Evolutionary conservation across 2,329 filamentous ascomycete species (phyloP).

Genomic region (Ploettnerulaceae sp.): DNA sequence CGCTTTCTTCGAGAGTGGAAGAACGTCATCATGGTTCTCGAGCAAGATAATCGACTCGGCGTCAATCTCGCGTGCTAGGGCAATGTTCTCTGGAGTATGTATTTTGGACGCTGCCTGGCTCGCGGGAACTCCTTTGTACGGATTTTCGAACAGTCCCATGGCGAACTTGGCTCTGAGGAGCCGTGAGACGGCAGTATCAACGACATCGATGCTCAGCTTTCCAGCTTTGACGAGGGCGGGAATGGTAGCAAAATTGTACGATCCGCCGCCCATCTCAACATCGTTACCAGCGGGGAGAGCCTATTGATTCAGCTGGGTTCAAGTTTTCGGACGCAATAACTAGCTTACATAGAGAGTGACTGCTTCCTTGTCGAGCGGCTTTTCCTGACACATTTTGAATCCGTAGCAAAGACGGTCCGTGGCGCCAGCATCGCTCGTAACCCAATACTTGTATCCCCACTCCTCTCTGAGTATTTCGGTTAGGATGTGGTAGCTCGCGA

Average conservation of each 20-base stretch:
- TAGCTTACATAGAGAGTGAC: constrained; percentile 51
- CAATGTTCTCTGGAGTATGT: constrained; percentile 63
- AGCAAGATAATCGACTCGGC: constrained; percentile 75
- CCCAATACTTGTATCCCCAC: constrained; percentile 69
- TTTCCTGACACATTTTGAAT: constrained; percentile 58
- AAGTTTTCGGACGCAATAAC: neutral
- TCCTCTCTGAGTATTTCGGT: constrained; percentile 65
- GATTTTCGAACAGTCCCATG: constrained; percentile 66
- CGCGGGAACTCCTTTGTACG: constrained; percentile 54
- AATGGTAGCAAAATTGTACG: constrained; percentile 64
- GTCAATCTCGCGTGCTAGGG: constrained; percentile 68
- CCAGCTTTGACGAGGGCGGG: constrained; percentile 58
- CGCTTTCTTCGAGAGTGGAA: constrained; percentile 63
- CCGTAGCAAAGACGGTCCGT: constrained; percentile 61
- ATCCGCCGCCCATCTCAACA: constrained; percentile 72
- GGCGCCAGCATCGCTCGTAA: constrained; percentile 62
- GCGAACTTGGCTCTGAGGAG: constrained; percentile 64
- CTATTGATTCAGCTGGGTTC: constrained; percentile 24
- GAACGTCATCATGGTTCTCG: constrained; percentile 64
- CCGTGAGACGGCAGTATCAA: constrained; percentile 63
- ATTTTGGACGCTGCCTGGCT: constrained; percentile 54
- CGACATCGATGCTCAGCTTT: constrained; percentile 51
- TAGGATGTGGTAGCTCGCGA: constrained; percentile 60
- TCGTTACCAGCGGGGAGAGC: constrained; percentile 65
- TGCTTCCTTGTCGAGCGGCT: constrained; percentile 59